A percentile compares a stretch with the other conserved stretches of the same genome.
These are phyloP conservation scores for Favolaschia claudopus DNA, from an alignment of 768 basidiomycete species.

Conservation along the genomic window DNA sequence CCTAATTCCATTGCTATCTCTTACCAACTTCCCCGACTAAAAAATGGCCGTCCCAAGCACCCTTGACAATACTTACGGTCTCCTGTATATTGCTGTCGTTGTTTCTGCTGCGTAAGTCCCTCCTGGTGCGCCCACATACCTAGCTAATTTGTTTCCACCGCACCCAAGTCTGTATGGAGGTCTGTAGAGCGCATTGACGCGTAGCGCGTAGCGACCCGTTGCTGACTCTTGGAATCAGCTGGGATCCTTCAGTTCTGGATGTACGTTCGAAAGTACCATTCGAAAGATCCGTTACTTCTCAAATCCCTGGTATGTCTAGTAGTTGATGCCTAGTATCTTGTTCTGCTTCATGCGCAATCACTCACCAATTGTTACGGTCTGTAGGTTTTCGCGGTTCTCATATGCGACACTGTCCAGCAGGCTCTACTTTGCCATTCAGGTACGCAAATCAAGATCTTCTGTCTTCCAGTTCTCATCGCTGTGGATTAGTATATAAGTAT, in stretches of 20 bases:
- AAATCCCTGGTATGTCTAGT: conserved; percentile 12
- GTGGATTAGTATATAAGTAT: conserved; percentile 25
- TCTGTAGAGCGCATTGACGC: background rate
- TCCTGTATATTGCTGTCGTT: conserved; percentile 10
- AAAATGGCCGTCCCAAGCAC: conserved; percentile 3
- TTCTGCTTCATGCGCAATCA: background rate
- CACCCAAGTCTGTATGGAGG: conserved; percentile 21
- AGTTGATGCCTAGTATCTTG: too few species aligned
- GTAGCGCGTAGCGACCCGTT: background rate
- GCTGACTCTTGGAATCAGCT: conserved; percentile 3
- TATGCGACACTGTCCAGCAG: conserved; percentile 23
- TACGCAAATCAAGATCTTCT: background rate
- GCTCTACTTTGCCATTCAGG: conserved; percentile 16
- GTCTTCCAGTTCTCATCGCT: background rate
- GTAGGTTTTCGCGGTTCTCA: conserved; percentile 16
- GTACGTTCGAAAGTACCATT: conserved; percentile 25
- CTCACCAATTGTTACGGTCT: background rate
- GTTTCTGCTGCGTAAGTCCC: conserved; percentile 10
- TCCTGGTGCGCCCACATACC: background rate
- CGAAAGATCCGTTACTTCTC: background rate
- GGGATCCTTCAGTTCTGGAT: conserved; percentile 25
- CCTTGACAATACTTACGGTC: conserved; percentile 21
- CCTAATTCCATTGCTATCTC: background rate
- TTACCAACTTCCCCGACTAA: background rate
- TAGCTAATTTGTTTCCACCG: background rate